phyloP scores from a whole-genome alignment of 768 basidiomycete genomes.

The Auricularia heimuer region DNA sequence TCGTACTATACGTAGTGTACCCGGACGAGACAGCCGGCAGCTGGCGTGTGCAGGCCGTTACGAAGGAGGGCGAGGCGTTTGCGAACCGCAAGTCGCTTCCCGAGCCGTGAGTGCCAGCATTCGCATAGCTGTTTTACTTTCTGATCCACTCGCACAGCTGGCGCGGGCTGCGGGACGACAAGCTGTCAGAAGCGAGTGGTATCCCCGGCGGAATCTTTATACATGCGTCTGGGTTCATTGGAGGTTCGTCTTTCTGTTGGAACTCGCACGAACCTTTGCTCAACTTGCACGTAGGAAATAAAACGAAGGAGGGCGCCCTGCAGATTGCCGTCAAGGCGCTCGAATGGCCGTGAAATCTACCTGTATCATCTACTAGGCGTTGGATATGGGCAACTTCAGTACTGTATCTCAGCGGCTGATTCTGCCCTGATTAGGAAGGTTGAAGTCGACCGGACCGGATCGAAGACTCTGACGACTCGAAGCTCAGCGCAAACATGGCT shows the following conservation, averaged over 20 bases:
- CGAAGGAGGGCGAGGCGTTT: conserved; percentile 73
- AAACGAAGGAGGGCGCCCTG: conserved; percentile 82
- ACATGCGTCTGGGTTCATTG: conserved; percentile 95
- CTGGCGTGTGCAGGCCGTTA: conserved; percentile 93
- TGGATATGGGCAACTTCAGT: no score
- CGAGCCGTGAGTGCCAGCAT: conserved; percentile 37
- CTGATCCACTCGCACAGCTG: conserved; percentile 32
- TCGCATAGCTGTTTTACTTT: neutral
- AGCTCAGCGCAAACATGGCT: no score
- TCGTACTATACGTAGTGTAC: conserved; percentile 80
- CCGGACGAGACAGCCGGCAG: conserved; percentile 65
- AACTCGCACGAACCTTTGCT: neutral
- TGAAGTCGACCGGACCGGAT: no score
- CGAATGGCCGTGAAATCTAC: neutral
- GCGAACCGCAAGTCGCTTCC: conserved; percentile 87
- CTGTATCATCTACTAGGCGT: no score
- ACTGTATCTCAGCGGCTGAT: no score
- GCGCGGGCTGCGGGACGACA: conserved; percentile 85
- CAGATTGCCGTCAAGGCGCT: conserved; percentile 66
- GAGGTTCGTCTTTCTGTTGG: conserved; percentile 43
- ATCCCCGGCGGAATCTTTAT: conserved; percentile 83
- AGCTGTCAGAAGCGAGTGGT: conserved; percentile 60
- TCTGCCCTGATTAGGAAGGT: no score
- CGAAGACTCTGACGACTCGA: no score
- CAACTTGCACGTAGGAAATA: conserved; percentile 50